Base-by-base conservation (phyloP, 2,329 filamentous ascomycete species). In the Trichothecium sympodiale region DNA sequence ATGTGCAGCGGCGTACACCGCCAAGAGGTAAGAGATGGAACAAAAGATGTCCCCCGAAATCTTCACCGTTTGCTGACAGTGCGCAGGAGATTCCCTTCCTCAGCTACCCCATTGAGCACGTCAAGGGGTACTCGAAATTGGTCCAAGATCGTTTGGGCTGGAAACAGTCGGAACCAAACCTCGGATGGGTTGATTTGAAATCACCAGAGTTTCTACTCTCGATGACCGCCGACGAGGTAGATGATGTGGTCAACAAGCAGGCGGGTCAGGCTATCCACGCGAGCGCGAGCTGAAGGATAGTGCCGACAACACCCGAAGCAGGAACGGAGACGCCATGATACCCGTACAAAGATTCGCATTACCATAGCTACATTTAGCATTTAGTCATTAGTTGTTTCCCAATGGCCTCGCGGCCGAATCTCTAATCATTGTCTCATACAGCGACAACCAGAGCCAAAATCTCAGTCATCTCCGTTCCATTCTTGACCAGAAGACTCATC, bases 401-500 rank as follows among this genome's bases (percentile, higher is more conserved):
- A 25, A 25, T 6, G 20, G 20, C 20, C 20, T 25, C 20, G 20
- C 20, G 20, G 20, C 20, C 20, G 20, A 25, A 25, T 25, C 6
- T 25, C 10, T 25, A 25, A 25, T 25, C 10, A 6, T 6, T 25
- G 20, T 25, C 20, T 25, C 20, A n/a, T 25, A 25, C 10, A 25
- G 10, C 20, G 6, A 6, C 20, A 25, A 6, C 20, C 20, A 25
- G 20, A 25, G 20, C 20, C 10, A 6, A 6, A 10, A n/a, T 6
- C 20, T 25, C 20, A 25, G 26, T 64, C 58, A 33, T 74, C 70
- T 4, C 71, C 74, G 34, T 76, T 66, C 73, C 69, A 74, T 20
- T 74, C 70, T 1, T 62, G 69, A 56, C 73, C 71, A 3, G 61
- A 64, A 4, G 61, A 64, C 27, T 74, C 67, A 26, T 74, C 69